Percentiles rank a stretch among this genome's conserved stretches.
Conservation (phyloP, 1,284 basidiomycete species). For the Ganoderma leucocontextum region DNA sequence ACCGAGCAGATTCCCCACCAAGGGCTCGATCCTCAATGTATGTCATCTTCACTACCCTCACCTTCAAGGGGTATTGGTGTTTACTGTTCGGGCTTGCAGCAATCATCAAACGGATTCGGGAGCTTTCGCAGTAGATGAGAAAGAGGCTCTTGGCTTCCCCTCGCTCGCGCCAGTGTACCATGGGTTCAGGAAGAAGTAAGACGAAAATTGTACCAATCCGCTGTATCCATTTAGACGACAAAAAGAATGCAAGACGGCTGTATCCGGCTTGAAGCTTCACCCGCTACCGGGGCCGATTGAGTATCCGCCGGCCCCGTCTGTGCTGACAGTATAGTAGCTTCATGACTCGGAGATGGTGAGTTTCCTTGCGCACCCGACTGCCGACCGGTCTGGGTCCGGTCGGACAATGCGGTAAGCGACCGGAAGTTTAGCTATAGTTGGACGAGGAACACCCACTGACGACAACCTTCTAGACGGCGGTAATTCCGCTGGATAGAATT, state of each 20-base stretch:
- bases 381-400: neutral
- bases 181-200: conserved; percentile 18
- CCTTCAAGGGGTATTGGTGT: conserved; percentile 16
- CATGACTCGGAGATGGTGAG: too few relatives aligned
- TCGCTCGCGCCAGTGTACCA: conserved; percentile 25
- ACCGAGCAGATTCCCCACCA: conserved; percentile 84
- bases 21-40: conserved; percentile 76
- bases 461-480: neutral
- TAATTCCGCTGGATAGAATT: neutral
- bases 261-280: neutral
- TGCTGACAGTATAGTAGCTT: neutral
- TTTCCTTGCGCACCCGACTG: neutral
- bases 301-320: neutral
- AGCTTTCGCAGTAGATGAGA: conserved; percentile 46
- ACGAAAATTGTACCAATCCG: conserved; percentile 10
- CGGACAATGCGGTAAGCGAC: neutral
- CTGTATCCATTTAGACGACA: conserved; percentile 15
- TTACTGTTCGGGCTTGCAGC: conserved; percentile 49
- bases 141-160: neutral
- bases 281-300: neutral
- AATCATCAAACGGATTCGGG: conserved; percentile 72
- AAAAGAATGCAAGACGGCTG: neutral
- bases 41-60: conserved; percentile 37
- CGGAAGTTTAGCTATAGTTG: neutral
- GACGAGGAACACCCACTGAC: neutral